Evolutionary conservation across 2,329 filamentous ascomycete genomes (phyloP).

Genomic region (Moelleriella libera): DNA sequence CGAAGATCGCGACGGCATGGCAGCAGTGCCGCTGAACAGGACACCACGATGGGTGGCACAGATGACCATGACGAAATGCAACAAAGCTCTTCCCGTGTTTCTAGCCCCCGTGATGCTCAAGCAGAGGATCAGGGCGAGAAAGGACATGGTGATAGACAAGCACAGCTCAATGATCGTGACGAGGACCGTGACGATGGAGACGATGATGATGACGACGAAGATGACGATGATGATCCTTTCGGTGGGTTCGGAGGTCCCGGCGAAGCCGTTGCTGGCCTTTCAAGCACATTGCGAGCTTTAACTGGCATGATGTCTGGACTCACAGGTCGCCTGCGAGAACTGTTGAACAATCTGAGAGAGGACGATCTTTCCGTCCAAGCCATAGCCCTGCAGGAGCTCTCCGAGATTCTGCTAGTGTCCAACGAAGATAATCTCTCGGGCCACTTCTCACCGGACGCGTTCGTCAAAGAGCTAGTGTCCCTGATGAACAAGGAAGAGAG

Average conservation of each 20-base stretch:
- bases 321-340: conserved; percentile 63
- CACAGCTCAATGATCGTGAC: conserved; percentile 5
- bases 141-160: conserved; percentile 14
- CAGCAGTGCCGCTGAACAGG: conserved; percentile 39
- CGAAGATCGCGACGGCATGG: conserved; percentile 39
- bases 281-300: conserved; percentile 70
- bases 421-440: conserved; percentile 94
- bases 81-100: not conserved
- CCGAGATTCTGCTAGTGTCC: conserved; percentile 83
- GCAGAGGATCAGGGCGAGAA: conserved; percentile 12
- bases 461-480: conserved; percentile 83
- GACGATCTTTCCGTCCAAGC: conserved; percentile 84
- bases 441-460: conserved; percentile 86
- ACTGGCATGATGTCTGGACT: conserved; percentile 87
- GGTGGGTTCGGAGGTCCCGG: conserved; percentile 54
- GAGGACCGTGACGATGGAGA: conserved; percentile 35
- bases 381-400: conserved; percentile 84
- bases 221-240: conserved; percentile 53
- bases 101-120: not conserved
- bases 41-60: conserved; percentile 58
- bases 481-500: conserved; percentile 95
- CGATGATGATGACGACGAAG: conserved; percentile 45
- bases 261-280: conserved; percentile 50
- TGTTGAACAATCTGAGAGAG: conserved; percentile 60
- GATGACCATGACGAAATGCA: conserved; percentile 33